phyloP scores from a whole-genome alignment of 495 filamentous ascomycete species.

The Stereocaulon alpinum region DNA sequence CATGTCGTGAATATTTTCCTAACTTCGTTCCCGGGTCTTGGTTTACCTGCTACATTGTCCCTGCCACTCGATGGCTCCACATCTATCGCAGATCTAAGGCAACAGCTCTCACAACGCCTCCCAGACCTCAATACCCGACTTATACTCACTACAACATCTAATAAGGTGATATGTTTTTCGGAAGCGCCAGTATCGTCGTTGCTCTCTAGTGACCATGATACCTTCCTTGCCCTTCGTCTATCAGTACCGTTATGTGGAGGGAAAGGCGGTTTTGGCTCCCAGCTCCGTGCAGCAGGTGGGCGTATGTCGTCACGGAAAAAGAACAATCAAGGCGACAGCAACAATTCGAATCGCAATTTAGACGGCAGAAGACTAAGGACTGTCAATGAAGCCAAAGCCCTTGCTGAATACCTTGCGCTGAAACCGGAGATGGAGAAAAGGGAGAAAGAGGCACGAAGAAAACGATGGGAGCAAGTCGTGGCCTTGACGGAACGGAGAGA shows the following conservation, averaged over 20 bases:
- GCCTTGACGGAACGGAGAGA: constrained; percentile 70
- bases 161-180: constrained; percentile 49
- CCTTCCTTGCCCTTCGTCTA: constrained; percentile 72
- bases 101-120: constrained; percentile 52
- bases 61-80: constrained; percentile 43
- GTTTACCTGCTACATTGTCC: constrained; percentile 65
- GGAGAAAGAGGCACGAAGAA: constrained; percentile 72
- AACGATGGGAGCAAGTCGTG: constrained; percentile 76
- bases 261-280: constrained; percentile 95
- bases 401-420: constrained; percentile 88
- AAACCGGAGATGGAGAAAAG: constrained; percentile 95
- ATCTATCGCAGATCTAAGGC: constrained; percentile 56
- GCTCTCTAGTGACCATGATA: constrained; percentile 40
- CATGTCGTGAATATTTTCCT: constrained; percentile 68
- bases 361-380: constrained; percentile 86
- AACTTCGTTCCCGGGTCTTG: constrained; percentile 71
- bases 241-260: constrained; percentile 69
- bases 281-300: constrained; percentile 89
- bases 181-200: constrained; percentile 39
- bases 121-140: constrained; percentile 46
- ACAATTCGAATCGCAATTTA: constrained; percentile 82
- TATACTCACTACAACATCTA: constrained; percentile 72
- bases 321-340: constrained; percentile 70
- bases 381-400: constrained; percentile 84
- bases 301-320: constrained; percentile 95